Evolutionary conservation across 2,329 filamentous ascomycete genomes (phyloP), one percentile per base, ranked within the genome.

Genomic region (Neonectria ditissima): DNA sequence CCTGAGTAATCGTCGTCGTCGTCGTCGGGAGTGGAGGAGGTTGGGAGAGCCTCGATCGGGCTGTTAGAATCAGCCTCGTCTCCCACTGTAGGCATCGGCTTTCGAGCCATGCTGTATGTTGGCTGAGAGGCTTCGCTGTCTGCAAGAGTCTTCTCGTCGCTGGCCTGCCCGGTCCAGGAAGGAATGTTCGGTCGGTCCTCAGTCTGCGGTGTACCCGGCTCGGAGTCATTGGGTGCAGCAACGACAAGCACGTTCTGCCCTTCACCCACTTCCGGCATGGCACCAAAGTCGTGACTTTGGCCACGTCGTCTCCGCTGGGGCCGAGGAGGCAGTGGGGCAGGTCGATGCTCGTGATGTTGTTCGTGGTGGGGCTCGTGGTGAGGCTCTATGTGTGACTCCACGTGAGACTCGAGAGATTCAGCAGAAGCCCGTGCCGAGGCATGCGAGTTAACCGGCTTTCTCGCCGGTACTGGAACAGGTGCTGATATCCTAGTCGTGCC

Each of bases 231-330:
- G 1, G 89, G 90, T 1, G 89, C 89, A 62, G 87, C 86, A 13
- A 92, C 88, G 16, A 92, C 86, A 5, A 92, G 80, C 43, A 92
- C 76, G 9, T 81, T 82, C 62, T 89, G 86, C 7, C 83, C 82
- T 1, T 74, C 74, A 8, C 77, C 72, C 26, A 74, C 74, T 10
- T 80, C 78, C 6, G 73, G 69, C 11, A 78, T 13, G 5, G 50
- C 41, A 24, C 55, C 60, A 55, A 63, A 58, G 22, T 63, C 75
- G 14, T 81, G 73, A 37, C 75, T 76, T 32, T 74, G 74, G 7
- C 77, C 77, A 32, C 76, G 72, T 50, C 80, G 77, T 43, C 80
- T 77, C 48, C 82, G 75, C 18, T 80, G 82, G 4, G 88, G 63
- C 13, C 69, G 30, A 1, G 68, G 57, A 18, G 69, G 65, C 20